Base-by-base conservation (phyloP, 306 rosid species). In the Trifolium repens region DNA sequence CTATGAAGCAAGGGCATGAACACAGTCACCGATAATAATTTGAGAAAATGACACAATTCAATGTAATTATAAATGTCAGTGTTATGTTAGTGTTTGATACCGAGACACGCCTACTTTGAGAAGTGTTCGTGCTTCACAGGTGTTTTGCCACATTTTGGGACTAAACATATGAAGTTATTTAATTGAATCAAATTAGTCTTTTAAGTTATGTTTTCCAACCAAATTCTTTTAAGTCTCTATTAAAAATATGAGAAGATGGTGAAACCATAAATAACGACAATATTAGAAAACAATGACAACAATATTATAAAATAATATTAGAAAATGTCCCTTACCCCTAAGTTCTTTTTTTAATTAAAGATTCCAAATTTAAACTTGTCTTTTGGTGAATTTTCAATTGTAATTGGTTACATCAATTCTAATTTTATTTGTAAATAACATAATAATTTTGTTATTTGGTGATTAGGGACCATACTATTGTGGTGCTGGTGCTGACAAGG, bases 401-500 rank as follows among this genome's bases (percentile, higher is more conserved):
- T 55, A 16, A 43, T 34, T n/a, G 50, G 24, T 22, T 73, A 53
- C 55, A 39, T 37, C 7, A 4, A 14, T 65, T 65, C n/a, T 71
- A 63, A 19, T 24, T 22, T 43, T 15, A 4, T 13, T 66, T 27
- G 11, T 39, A 9, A 37, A 9, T 75, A 35, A 74, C 79, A 66
- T 40, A 9, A 6, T n/a, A 26, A 39, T 54, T 67, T 34, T 27
- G 37, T 46, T 58, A 55, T 40, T 62, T 86, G 22, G 14, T 63
- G 4, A 49, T 55, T 70, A 94, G 99, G 99, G 97, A 32, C 99
- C 99, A 9, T 94, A 94, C 85, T 94, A 94, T 74, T 91, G 97
- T 55, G 89, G 88, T 70, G 63, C 9, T 67, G 96, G 97, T 44
- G 96, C 94, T 63, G 97, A 91, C 69, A 94, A 94, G 76, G 96